phyloP scores from a whole-genome alignment of 495 filamentous ascomycete genomes.

The Xylaria curta region DNA sequence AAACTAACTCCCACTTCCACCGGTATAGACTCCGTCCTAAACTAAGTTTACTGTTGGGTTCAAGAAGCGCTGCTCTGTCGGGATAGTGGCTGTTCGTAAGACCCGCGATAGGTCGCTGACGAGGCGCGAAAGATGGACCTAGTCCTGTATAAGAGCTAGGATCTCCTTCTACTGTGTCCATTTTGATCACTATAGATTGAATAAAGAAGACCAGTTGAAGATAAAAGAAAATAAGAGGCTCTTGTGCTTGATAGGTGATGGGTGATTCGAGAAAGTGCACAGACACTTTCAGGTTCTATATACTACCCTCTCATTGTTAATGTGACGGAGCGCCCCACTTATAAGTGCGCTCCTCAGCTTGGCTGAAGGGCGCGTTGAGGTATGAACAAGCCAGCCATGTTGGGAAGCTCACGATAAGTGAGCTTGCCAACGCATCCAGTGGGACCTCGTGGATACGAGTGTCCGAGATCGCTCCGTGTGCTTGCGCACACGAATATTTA shows the following conservation, averaged over 20 bases:
- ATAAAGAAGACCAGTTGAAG: neutral
- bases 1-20: constrained; percentile 7
- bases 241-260: neutral
- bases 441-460: too few species aligned
- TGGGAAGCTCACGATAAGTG: too few species aligned
- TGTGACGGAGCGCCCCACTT: too few species aligned
- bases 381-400: too few species aligned
- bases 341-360: too few species aligned
- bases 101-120: too few species aligned
- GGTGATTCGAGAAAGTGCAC: neutral
- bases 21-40: neutral
- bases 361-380: too few species aligned
- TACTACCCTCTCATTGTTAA: neutral
- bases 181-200: neutral
- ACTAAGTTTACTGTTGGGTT: neutral
- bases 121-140: neutral
- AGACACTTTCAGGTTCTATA: neutral
- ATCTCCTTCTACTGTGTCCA: neutral
- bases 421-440: too few species aligned
- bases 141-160: neutral
- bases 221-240: neutral
- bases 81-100: neutral
- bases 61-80: neutral
- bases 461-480: too few species aligned
- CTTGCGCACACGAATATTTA: too few species aligned